Conservation (phyloP, 306 rosid genomes). For the Aeschynomene evenia region DNA sequence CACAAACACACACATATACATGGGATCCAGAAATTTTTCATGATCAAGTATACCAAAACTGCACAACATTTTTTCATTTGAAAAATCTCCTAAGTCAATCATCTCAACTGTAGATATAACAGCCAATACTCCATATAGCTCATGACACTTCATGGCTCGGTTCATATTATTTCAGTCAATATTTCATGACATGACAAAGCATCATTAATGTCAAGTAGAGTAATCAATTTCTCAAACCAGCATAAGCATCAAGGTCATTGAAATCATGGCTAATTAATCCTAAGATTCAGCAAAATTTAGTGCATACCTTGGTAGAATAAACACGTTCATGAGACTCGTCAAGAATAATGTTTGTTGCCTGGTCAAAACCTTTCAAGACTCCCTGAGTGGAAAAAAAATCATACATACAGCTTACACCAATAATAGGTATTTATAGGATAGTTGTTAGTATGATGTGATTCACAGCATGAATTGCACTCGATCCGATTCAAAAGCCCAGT, state of each 20-base stretch:
- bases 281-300: not conserved
- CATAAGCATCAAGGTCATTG: not conserved
- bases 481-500: too few relatives aligned
- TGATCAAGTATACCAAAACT: not conserved
- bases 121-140: not conserved
- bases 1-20: not conserved
- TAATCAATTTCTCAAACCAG: not conserved
- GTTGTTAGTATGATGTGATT: too few relatives aligned
- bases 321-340: slow-evolving; percentile 98
- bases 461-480: too few relatives aligned
- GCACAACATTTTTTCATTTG: not conserved
- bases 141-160: not conserved
- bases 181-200: not conserved
- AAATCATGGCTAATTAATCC: not conserved
- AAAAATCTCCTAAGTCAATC: not conserved
- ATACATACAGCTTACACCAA: not conserved
- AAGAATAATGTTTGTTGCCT: slow-evolving; percentile 96
- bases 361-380: slow-evolving; percentile 90
- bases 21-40: not conserved
- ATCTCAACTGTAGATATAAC: not conserved
- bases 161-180: not conserved
- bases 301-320: slow-evolving; percentile 85
- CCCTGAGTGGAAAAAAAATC: slow-evolving; percentile 50
- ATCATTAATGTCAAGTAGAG: not conserved
- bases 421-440: not conserved